Evolutionary conservation across 345 rosid species (phyloP).

Genomic region (Durio zibethinus): DNA sequence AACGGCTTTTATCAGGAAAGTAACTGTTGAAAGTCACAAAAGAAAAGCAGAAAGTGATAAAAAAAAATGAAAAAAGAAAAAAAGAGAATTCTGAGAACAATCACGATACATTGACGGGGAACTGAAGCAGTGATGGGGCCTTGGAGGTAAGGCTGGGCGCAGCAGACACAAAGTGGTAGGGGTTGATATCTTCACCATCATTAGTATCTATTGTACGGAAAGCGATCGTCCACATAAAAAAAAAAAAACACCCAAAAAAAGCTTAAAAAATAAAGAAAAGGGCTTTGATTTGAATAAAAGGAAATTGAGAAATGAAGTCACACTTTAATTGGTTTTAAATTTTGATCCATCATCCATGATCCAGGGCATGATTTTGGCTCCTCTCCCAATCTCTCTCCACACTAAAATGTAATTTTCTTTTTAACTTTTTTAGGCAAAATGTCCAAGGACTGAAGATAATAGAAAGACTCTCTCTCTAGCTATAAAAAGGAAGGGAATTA

Average conservation of each 20-base stretch:
- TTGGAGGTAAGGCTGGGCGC: not conserved
- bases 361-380: not conserved
- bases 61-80: too few species aligned
- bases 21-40: not conserved
- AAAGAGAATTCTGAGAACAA: not conserved
- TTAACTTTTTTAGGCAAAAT: conserved; percentile 11
- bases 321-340: not conserved
- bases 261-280: not conserved
- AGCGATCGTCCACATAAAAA: conserved; percentile 13
- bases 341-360: not conserved
- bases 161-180: not conserved
- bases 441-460: not conserved
- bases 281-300: not conserved
- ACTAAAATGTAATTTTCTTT: not conserved
- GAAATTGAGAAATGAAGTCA: not conserved
- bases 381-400: not conserved
- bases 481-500: conserved; percentile 29
- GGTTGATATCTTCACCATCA: not conserved
- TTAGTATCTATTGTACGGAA: conserved; percentile 14
- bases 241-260: too few species aligned
- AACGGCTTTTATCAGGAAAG: too few species aligned
- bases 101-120: not conserved
- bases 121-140: not conserved
- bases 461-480: conserved; percentile 12
- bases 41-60: not conserved